Conservation (phyloP, 768 basidiomycete genomes). For the Lactarius evosmus region DNA sequence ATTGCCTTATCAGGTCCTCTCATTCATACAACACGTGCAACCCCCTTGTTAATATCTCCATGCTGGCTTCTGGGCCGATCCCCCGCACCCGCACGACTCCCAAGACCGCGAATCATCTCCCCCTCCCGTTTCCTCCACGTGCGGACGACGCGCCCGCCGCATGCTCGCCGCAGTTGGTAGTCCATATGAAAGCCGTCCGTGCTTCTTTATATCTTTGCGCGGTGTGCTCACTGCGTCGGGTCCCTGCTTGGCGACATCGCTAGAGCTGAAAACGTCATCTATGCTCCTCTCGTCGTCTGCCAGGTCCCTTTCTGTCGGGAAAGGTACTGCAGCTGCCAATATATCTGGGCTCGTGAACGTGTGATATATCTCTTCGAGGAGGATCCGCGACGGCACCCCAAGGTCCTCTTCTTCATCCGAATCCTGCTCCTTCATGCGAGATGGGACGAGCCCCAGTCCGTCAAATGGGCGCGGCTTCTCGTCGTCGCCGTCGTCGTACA, state of each 20-base stretch:
- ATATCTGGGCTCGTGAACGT: conserved; percentile 21
- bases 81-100: conserved; percentile 17
- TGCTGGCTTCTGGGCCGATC: conserved; percentile 21
- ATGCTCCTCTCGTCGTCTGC: conserved; percentile 8
- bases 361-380: conserved; percentile 28
- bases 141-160: conserved; percentile 10
- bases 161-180: conserved; percentile 21
- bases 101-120: conserved; percentile 21
- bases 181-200: conserved; percentile 16
- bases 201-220: conserved; percentile 10
- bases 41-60: conserved; percentile 20
- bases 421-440: conserved; percentile 20
- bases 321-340: conserved; percentile 15
- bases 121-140: conserved; percentile 1
- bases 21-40: not conserved
- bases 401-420: conserved; percentile 18
- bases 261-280: conserved; percentile 20
- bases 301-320: conserved; percentile 12
- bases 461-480: conserved; percentile 21
- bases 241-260: conserved; percentile 10
- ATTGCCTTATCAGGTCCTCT: conserved; percentile 14
- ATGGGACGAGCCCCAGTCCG: conserved; percentile 24
- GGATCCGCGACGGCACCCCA: conserved; percentile 27
- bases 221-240: conserved; percentile 23
- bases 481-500: conserved; percentile 13